Evolutionary conservation across 495 filamentous ascomycete species (phyloP), one percentile per base, ranked within the genome.

Genomic region (Trichoderma erinaceum): DNA sequence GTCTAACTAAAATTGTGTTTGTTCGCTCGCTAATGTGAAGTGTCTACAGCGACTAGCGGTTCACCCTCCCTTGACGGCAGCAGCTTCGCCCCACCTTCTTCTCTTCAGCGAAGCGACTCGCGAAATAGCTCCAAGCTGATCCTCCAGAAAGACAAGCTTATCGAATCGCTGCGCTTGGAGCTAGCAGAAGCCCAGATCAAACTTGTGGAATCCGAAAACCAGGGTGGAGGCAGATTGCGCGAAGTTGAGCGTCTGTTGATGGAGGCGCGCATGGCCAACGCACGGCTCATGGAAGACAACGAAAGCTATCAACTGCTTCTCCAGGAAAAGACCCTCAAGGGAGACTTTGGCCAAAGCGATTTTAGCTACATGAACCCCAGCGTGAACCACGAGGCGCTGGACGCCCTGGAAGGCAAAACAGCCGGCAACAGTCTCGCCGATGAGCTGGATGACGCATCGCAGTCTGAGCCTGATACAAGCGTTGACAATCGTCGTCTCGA

Each of bases 251-350:
- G 89, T 70, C 85, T 88, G 68, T 85, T 98, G 50, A 84, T 97
- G 71, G 95, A 97, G 69, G 89, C 91, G 35, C 90, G 92, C 29
- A 92, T 97, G 88, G 89, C 92, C 63, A 98, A 98, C 72, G 94
- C 95, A 43, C 87, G 93, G 44, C 78, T 99, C 66, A 95, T 97
- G 92, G 95, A 99, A 78, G 95, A 99, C 76, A 97, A 97, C 72
- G 95, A 99, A 75, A 96, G 92, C 75, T 99, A 95, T 75, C 95
- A 99, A 74, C 84, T 99, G 23, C 87, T 99, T 3, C 87, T 98
- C 3, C 90, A 90, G 70, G 92, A 97, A 73, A 91, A 92, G 80
- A 97, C 95, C 0, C 83, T 99, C 48, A 96, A 96, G 70, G 95
- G 95, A 32, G 94, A 97, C 72, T 96, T 97, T 73, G 85, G 87